Conservation (phyloP, 352 stramenopile species). For the Pythium chondricola region DNA sequence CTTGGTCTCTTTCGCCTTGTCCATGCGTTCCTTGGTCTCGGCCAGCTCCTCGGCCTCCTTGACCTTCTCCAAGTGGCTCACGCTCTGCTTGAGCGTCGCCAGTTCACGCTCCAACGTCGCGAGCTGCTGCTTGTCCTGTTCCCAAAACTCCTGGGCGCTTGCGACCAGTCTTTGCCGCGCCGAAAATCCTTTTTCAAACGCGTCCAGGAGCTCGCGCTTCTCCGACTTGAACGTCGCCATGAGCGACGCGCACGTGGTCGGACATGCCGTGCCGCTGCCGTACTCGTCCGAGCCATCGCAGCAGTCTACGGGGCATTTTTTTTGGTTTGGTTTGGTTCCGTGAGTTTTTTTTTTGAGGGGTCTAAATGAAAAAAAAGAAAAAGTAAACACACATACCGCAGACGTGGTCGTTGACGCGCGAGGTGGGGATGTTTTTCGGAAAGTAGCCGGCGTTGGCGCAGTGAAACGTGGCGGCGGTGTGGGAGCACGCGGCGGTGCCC, state of each 20-base stretch:
- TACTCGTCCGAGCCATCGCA: constrained; percentile 84
- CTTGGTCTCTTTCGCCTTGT: constrained; percentile 26
- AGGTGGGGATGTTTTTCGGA: constrained; percentile 45
- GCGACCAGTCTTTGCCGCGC: constrained; percentile 30
- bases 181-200: constrained; percentile 60
- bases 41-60: constrained; percentile 41
- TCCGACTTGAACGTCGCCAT: constrained; percentile 37
- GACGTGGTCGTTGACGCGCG: constrained; percentile 67
- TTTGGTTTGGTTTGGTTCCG: no score
- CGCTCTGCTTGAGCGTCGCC: constrained; percentile 21
- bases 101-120: constrained; percentile 18
- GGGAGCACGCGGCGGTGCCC: constrained; percentile 79
- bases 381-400: constrained; percentile 32
- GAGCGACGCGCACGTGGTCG: constrained; percentile 30
- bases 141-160: constrained; percentile 24
- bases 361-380: constrained; percentile 3
- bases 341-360: no score
- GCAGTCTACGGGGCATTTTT: no score
- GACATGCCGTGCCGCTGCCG: constrained; percentile 38
- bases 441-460: constrained; percentile 79
- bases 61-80: constrained; percentile 41
- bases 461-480: constrained; percentile 47
- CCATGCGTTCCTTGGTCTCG: constrained; percentile 24
- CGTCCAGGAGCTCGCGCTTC: constrained; percentile 58
- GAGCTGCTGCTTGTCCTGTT: constrained; percentile 14